Percentiles rank a stretch among this genome's conserved stretches.
These are phyloP conservation scores for Nicotiana attenuata DNA, from an alignment of 257 asterid species.

Conservation along the genomic window DNA sequence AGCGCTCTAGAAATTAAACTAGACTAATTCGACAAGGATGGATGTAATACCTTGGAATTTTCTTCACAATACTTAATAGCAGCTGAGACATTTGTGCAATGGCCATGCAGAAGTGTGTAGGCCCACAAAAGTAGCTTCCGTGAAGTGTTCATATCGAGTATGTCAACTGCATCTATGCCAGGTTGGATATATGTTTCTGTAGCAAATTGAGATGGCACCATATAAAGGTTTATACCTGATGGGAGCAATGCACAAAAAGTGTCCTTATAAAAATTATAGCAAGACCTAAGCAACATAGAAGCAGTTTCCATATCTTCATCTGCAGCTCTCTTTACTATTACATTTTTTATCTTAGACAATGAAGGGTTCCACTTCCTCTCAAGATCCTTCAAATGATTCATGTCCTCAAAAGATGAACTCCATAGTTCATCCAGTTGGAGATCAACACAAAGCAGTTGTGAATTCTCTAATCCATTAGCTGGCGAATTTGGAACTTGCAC, in stretches of 20 bases:
- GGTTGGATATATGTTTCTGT: conserved; percentile 90
- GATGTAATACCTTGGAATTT: conserved; percentile 53
- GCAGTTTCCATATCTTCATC: conserved; percentile 96
- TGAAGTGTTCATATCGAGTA: conserved; percentile 93
- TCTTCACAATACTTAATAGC: conserved; percentile 89
- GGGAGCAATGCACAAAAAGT: conserved; percentile 94
- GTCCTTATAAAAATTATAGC: conserved; percentile 89
- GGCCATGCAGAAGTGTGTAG: conserved; percentile 79
- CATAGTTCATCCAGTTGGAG: conserved; percentile 85
- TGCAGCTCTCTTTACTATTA: conserved; percentile 71
- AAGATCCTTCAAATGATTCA: conserved; percentile 60
- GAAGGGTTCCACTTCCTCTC: conserved; percentile 83
- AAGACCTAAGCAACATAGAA: conserved; percentile 66
- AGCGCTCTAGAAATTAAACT: background rate
- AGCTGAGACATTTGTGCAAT: conserved; percentile 57
- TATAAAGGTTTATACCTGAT: conserved; percentile 85
- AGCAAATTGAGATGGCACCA: conserved; percentile 86
- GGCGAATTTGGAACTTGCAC: conserved; percentile 38
- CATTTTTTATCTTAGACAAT: conserved; percentile 74
- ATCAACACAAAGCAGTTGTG: conserved; percentile 81
- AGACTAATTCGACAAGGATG: background rate
- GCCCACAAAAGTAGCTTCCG: conserved; percentile 95
- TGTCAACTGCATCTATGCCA: conserved; percentile 85
- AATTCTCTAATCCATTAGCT: conserved; percentile 49
- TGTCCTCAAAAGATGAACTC: conserved; percentile 77